Evolutionary conservation across 192 early-diverging fungal species (phyloP), one percentile per base, ranked within the genome.

Genomic region (Coemansia erecta): DNA sequence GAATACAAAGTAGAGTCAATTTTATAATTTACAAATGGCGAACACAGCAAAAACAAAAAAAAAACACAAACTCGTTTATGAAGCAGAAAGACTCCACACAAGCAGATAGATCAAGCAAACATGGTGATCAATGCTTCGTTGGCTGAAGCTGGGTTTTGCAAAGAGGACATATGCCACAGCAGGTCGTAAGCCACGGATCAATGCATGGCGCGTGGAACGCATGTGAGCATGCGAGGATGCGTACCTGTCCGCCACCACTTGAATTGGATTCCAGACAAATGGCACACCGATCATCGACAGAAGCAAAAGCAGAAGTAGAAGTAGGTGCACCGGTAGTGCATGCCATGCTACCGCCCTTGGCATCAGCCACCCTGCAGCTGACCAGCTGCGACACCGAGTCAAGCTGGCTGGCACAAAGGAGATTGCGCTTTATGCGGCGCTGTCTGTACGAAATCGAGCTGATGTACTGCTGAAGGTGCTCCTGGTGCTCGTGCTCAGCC

Each of bases 171-270:
- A 63, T 49, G 6, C 66, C 48, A 21, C 68, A 62, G 52, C 41
- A 63, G 7, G 45, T 37, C 18, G 78, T 71, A 14, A 82, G 63
- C 80, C 80, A 82, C 10, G 60, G 61, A 40, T 79, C 80, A 24
- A 82, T 60, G 60, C 80, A 82, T 11, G 22, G 26, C 2, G 61
- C 57, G 24, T 82, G 80, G 53, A 79, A 82, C 11, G 45, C 26
- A 42, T 82, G 80, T 7, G 14, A 8, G 59, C 80, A 82, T 17
- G 47, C 11, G 6, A 80, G 68, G 26, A 57, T 39, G 19, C 77
- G 72, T 13, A 80, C 37, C 31, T 14, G 8, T 12, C 12, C 41
- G 12, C 40, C 35, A 37, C 42, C 39, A 12, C 19, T 53, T 0
- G 23, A 37, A 9, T 37, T 37, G 3, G 35, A 13, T 22, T 75